Conservation (phyloP, 768 basidiomycete genomes). For the Saitozyma sp. region DNA sequence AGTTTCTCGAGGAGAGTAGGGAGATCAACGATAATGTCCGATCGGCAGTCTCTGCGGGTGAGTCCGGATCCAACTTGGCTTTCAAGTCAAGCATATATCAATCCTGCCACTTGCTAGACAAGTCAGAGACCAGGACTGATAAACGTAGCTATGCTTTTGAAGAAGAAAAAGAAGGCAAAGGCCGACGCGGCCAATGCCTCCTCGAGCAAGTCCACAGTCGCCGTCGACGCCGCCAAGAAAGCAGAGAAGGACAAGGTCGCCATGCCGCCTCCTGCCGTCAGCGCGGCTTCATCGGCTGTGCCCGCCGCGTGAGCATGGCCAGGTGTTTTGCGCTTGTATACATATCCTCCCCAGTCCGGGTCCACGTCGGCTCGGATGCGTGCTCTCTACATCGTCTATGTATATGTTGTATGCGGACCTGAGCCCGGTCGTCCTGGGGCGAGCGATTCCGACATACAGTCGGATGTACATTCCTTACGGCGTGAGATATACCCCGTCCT, state of each 20-base stretch:
- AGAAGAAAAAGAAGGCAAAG: slow-evolving; percentile 48
- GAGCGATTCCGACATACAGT: too few species aligned
- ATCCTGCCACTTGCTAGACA: not conserved
- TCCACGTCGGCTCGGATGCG: too few species aligned
- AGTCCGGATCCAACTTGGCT: slow-evolving; percentile 30
- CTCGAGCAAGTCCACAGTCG: slow-evolving; percentile 1
- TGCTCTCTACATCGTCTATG: too few species aligned
- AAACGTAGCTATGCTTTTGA: slow-evolving; percentile 33
- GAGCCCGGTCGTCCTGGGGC: too few species aligned
- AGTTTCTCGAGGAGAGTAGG: slow-evolving; percentile 85
- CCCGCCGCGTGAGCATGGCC: not conserved
- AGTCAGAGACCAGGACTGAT: not conserved
- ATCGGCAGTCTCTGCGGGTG: slow-evolving; percentile 83
- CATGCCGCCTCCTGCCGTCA: slow-evolving; percentile 38
- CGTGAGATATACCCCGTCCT: too few species aligned
- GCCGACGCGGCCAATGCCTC: slow-evolving; percentile 7
- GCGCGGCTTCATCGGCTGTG: slow-evolving; percentile 14
- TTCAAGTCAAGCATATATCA: not conserved
- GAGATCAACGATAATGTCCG: slow-evolving; percentile 90
- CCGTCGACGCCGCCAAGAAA: slow-evolving; percentile 22
- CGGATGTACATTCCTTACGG: too few species aligned
- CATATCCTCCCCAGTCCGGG: not conserved
- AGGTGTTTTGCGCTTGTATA: not conserved
- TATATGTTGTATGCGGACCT: too few species aligned
- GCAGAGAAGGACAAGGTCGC: slow-evolving; percentile 39